Evolutionary conservation across 371 early-diverging fungal species (phyloP), one percentile per base, ranked within the genome.

Genomic region (Chytridiales sp.): DNA sequence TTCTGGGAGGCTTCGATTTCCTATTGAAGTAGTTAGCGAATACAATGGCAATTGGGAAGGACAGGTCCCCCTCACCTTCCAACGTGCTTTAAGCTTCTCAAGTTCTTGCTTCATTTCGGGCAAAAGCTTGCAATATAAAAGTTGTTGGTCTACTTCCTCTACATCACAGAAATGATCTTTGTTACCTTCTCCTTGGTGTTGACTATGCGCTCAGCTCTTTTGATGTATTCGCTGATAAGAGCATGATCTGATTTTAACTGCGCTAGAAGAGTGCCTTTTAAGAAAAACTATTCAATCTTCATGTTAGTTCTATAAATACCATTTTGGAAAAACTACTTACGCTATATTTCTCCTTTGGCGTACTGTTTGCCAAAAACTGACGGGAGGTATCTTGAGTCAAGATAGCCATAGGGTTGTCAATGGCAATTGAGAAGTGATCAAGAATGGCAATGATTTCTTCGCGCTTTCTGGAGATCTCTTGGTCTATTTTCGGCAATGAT

Each of bases 371-470:
- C 19, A 98, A 73, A 59, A 97, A 97, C 70, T 87, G 85, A 32
- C 91, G 82, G 2, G 98, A 95, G 9, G 88, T 85, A 47, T 97
- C 98, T 62, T 98, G 98, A 1, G 88, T 88, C 15, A 98, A 83
- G 21, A 95, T 83, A 48, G 87, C 89, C 69, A 98, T 73, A 4
- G 98, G 97, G 59, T 97, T 97, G 67, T 92, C 92, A 27, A 93
- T 85, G 66, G 91, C 85, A 42, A 97, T 91, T 8, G 82, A 82
- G 84, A 94, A 84, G 66, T 93, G 89, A 68, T 97, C 96, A 35
- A 83, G 81, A 26, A 96, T 91, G 0, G 87, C 83, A 3, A 76
- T 73, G 4, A 97, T 74, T 5, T 96, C 95, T 41, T 90, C 90
- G 42, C 86, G 84, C 63, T 83, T 88, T 11, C 72, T 84, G 1